These are phyloP conservation scores for Cymbomonas tetramitiformis DNA, from an alignment of 139 green algal species.

Conservation along the genomic window DNA sequence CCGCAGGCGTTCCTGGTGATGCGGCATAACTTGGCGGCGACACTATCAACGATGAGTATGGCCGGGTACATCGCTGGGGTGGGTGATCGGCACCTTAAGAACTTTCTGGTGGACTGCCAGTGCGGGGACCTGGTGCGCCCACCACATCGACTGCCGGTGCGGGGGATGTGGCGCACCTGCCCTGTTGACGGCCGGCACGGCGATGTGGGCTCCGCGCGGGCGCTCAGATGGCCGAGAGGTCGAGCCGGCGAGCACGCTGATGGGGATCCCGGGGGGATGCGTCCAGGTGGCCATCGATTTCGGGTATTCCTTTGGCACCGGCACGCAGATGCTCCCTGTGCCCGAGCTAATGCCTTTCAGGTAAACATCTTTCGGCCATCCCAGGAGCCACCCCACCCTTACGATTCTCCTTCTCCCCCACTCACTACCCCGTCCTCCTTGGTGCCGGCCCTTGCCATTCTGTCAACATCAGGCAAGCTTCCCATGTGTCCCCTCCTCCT, in stretches of 20 bases:
- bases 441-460: no score
- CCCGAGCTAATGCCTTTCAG: conserved; percentile 59
- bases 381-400: no score
- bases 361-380: conserved; percentile 42
- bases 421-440: no score
- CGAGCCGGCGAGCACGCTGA: conserved; percentile 22
- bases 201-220: no score
- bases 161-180: not conserved
- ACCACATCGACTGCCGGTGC: no score
- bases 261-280: no score
- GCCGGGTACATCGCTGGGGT: conserved; percentile 41
- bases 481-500: no score
- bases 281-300: conserved; percentile 68
- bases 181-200: no score
- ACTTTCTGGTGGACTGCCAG: conserved; percentile 44
- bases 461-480: no score
- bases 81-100: conserved; percentile 53
- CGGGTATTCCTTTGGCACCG: conserved; percentile 58
- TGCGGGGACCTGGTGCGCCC: conserved; percentile 19
- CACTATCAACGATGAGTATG: conserved; percentile 31
- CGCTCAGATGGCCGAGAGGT: no score
- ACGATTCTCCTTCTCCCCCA: no score
- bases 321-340: conserved; percentile 39
- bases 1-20: conserved; percentile 38
- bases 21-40: conserved; percentile 25